Percentiles rank a stretch among this genome's conserved stretches.
Evolutionary conservation across 1,139 yeast genomes (phyloP).

Genomic region (Yueomyces sp.): DNA sequence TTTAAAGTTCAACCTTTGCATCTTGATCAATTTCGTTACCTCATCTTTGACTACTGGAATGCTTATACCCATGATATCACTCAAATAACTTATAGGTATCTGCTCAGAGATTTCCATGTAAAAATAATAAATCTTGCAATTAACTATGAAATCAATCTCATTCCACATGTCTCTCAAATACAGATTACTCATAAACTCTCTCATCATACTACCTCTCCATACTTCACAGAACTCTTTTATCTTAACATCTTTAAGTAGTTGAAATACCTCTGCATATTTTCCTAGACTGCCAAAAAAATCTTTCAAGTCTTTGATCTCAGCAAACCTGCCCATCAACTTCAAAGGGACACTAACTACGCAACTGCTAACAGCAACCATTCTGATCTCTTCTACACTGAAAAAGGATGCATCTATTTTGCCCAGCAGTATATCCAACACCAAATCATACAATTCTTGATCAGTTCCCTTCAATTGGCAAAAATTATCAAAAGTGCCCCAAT

Average conservation of each 20-base stretch:
- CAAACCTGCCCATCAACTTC: conserved; percentile 17
- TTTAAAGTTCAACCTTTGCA: conserved; percentile 12
- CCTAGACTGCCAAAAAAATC: conserved; percentile 8
- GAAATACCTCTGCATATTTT: conserved; percentile 7
- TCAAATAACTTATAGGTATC: conserved; percentile 14
- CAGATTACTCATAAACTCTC: conserved; percentile 8
- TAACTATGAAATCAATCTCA: conserved; percentile 10
- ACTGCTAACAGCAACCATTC: conserved; percentile 13
- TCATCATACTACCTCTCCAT: conserved; percentile 12
- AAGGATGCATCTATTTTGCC: too few species aligned
- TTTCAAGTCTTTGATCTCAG: conserved; percentile 9
- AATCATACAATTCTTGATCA: background rate
- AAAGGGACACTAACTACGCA: conserved; percentile 12
- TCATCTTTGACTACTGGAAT: conserved; percentile 10
- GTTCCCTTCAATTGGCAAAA: conserved; percentile 9
- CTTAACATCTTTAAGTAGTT: conserved; percentile 13
- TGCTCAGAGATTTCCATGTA: conserved; percentile 16
- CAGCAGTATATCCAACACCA: too few species aligned
- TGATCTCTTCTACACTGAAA: conserved; percentile 7
- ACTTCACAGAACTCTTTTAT: conserved; percentile 14
- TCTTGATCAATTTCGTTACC: conserved; percentile 8
- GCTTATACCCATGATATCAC: conserved; percentile 13
- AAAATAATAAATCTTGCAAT: conserved; percentile 18
- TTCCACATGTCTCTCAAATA: conserved; percentile 14
- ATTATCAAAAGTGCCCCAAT: conserved; percentile 11